Conservation (phyloP, 2,329 filamentous ascomycete genomes). For the Pseudophaeomoniella oleicola region DNA sequence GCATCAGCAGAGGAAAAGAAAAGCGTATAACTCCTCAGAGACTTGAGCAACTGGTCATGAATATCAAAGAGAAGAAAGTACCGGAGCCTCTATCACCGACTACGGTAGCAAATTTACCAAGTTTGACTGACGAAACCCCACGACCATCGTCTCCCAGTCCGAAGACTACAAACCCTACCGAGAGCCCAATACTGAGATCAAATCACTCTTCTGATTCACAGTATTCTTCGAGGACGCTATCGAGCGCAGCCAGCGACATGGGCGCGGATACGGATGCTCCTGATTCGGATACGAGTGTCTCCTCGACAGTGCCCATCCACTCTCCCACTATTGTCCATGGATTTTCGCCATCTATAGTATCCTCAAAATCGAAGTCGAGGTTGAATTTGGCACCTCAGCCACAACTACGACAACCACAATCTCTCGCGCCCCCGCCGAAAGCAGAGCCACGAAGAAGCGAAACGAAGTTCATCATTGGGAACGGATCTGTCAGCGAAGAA, state of each 20-base stretch:
- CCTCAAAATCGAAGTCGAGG: slow-evolving; percentile 29
- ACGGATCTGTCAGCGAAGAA: slow-evolving; percentile 70
- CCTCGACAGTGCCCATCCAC: slow-evolving; percentile 40
- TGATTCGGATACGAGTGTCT: slow-evolving; percentile 48
- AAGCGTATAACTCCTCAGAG: slow-evolving; percentile 87
- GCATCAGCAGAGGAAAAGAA: slow-evolving; percentile 58
- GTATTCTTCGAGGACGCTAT: slow-evolving; percentile 37
- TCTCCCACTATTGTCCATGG: slow-evolving; percentile 65
- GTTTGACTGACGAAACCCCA: slow-evolving; percentile 27
- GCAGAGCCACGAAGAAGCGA: slow-evolving; percentile 48
- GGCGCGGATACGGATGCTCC: slow-evolving; percentile 23
- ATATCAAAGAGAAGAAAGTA: slow-evolving; percentile 71
- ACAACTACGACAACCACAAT: slow-evolving; percentile 37
- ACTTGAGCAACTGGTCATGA: slow-evolving; percentile 85
- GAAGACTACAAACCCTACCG: slow-evolving; percentile 14
- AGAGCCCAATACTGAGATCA: slow-evolving; percentile 5
- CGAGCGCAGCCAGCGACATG: slow-evolving; percentile 28
- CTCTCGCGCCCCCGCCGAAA: slow-evolving; percentile 40
- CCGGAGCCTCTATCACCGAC: slow-evolving; percentile 42
- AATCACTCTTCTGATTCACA: slow-evolving; percentile 42
- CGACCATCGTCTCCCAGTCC: slow-evolving; percentile 26
- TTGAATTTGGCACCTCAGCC: slow-evolving; percentile 14
- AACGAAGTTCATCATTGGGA: slow-evolving; percentile 58
- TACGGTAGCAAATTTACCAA: slow-evolving; percentile 24
- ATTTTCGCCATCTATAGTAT: slow-evolving; percentile 61